A percentile compares a stretch with the other conserved stretches of the same genome.
Evolutionary conservation across 31 red algal species (phyloP).

Genomic region (Pterothamnion heteromorphum): DNA sequence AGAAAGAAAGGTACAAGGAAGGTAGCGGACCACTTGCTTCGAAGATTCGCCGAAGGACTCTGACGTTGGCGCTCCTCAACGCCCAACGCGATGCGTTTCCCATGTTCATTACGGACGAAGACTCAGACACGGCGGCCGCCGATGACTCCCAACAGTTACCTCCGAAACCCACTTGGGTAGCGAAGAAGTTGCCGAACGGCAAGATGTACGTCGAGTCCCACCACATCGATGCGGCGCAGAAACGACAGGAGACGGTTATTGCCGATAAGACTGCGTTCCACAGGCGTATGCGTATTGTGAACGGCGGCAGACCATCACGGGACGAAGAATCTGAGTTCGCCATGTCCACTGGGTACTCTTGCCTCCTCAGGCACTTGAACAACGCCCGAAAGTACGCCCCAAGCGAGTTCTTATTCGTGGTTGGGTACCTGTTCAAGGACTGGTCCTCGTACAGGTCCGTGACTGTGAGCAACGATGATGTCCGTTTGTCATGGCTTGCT

Average conservation of each 20-base stretch:
- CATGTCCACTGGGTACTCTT: not conserved
- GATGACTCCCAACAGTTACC: not conserved
- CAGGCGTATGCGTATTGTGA: not conserved
- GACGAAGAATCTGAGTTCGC: not conserved
- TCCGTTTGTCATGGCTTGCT: not conserved
- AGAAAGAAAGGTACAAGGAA: not conserved
- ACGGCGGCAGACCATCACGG: not conserved
- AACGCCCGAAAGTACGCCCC: not conserved
- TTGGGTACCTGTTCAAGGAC: not conserved
- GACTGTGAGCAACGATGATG: not conserved
- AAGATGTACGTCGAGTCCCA: not conserved
- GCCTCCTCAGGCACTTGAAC: not conserved
- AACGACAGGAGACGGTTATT: not conserved
- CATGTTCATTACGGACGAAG: not conserved
- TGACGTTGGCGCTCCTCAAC: not conserved
- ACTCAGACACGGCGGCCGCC: not conserved
- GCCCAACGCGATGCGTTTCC: not conserved
- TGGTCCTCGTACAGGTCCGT: not conserved
- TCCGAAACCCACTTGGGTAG: not conserved
- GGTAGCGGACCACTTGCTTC: not conserved
- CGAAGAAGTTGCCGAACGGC: not conserved
- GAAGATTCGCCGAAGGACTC: not conserved
- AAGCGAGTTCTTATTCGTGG: not conserved
- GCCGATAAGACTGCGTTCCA: not conserved
- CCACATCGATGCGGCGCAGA: not conserved